A percentile compares a stretch with the other conserved stretches of the same genome.
phyloP scores from a whole-genome alignment of 2,329 filamentous ascomycete species.

The Alternaria alternata region DNA sequence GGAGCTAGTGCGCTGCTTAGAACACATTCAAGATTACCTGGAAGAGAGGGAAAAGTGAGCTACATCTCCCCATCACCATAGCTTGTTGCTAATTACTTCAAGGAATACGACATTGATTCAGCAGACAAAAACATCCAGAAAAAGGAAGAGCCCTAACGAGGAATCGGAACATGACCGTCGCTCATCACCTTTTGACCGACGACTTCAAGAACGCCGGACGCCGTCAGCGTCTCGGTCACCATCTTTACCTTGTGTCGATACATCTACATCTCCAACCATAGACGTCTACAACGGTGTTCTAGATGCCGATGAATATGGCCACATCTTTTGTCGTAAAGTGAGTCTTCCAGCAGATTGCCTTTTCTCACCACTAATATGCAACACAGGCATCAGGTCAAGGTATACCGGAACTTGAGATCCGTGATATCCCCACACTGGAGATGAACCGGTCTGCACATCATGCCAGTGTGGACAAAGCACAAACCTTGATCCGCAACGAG shows the following conservation, averaged over 20 bases:
- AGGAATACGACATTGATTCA: neutral
- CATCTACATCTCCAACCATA: conserved; percentile 2
- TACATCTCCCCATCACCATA: neutral
- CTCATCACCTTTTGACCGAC: conserved; percentile 32
- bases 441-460: conserved; percentile 46
- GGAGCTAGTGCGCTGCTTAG: conserved; percentile 51
- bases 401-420: conserved; percentile 41
- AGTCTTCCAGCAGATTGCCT: conserved; percentile 6
- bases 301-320: conserved; percentile 47
- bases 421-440: conserved; percentile 43
- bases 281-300: conserved; percentile 55
- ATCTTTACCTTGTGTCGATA: conserved; percentile 27
- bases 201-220: conserved; percentile 18
- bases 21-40: conserved; percentile 55
- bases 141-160: conserved; percentile 38
- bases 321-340: conserved; percentile 47
- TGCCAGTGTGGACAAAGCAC: conserved; percentile 42
- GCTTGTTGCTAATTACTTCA: conserved; percentile 11
- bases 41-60: conserved; percentile 39
- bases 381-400: conserved; percentile 23
- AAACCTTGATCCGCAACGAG: conserved; percentile 48
- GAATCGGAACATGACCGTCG: conserved; percentile 25
- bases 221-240: conserved; percentile 34
- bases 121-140: conserved; percentile 12
- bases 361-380: neutral